Evolutionary conservation across 2,329 filamentous ascomycete species (phyloP), one percentile per base, ranked within the genome.

Genomic region (Bipolaris sorokiniana): DNA sequence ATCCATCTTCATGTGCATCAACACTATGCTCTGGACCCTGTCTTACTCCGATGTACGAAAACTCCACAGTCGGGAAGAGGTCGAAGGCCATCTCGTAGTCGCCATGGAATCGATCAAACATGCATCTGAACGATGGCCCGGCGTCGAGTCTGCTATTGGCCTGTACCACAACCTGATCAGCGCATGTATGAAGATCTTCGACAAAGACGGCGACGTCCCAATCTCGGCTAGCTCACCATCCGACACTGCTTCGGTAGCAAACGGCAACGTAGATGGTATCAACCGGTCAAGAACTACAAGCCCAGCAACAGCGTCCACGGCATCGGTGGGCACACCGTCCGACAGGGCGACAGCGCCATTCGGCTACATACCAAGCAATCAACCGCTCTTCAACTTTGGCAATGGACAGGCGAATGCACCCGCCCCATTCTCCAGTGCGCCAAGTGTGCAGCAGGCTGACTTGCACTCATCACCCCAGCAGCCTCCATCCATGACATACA

Each of bases 111-210:
- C 90, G 4, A 89, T 98, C 58, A 84, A 88, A 56, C 86, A 89
- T 54, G 93, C 91, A 55, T 90, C 90, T 0, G 90, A 94, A 69
- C 85, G 93, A 58, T 98, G 95, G 95, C 95, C 95, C 0, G 95
- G 94, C 10, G 92, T 94, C 1, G 85, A 88, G 37, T 90, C 92
- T 15, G 92, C 93, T 3, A 87, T 91, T 9, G 87, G 95, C 66
- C 84, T 98, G 11, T 98, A 97, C 72, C 83, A 85, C n/a, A 92
- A 91, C 62, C 86, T 99, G 48, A 89, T 94, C 46, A 86, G 85
- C 56, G 92, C 93, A 11, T 96, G 93, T 68, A 81, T 98, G 68
- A 92, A 91, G 73, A 92, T 92, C 67, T 99, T 96, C 76, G 89
- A 93, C 61, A 85, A 81, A 62, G 80, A 82, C 47, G 79, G 80